Base-by-base conservation (phyloP, 768 basidiomycete genomes). In the Boletus fagicola region DNA sequence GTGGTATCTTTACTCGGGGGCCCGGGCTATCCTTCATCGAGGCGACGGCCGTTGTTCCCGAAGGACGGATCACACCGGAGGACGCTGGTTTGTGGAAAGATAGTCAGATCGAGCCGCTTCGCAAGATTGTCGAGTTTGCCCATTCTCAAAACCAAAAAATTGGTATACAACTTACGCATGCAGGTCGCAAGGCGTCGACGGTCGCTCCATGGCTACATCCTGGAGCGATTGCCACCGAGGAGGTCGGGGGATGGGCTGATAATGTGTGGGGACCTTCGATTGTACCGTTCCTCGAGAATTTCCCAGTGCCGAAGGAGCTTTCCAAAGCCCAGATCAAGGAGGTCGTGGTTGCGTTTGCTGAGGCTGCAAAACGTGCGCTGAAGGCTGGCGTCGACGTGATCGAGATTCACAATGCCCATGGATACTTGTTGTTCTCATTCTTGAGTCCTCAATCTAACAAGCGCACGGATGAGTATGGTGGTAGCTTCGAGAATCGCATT, bases 141-240 rank as follows among this genome's bases (percentile, higher is more conserved):
- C 86, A 88, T 65, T 81, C 83, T 1, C 85, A 87, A 62, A 80
- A 77, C 47, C 83, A 87, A 65, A 84, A 85, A 49, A 80, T 91
- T 22, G 90, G 76, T 10, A 85, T 91, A 53, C 91, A 92, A 68
- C 79, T 92, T 18, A 85, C 80, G 0, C 90, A 92, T 60, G 86
- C 88, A 0, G 90, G 90, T 0, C 77, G 89, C n/a, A 92, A 91
- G 68, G 87, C 82, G 0, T 84, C 83, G 10, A 84, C 78, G 0
- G 68, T 81, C 18, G 79, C 83, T 1, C 86, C 87, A 0, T 91
- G 87, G 86, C 65, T 87, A 33, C 53, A 72, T 31, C 58, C 64
- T n/a, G 70, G 70, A 31, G 39, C 69, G 12, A 51, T 63, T 13
- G 80, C 80, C 6, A 61, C 68, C 1, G 71, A 71, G 43, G 71